phyloP scores from a whole-genome alignment of 192 early-diverging fungal genomes.

The Mortierella claussenii region DNA sequence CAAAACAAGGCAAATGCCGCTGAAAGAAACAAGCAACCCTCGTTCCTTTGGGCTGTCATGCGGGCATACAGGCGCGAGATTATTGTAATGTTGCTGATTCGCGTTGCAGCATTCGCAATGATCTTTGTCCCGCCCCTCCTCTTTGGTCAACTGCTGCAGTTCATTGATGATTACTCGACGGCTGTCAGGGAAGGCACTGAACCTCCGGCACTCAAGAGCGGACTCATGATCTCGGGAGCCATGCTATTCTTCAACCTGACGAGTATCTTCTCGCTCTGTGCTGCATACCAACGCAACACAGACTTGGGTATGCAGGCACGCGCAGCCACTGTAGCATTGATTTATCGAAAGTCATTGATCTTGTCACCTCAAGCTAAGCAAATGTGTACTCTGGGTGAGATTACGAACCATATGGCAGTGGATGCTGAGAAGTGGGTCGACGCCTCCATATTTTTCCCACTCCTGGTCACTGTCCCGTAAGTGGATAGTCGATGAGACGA shows the following conservation, averaged over 20 bases:
- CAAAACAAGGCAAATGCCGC: not conserved
- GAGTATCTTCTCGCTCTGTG: not conserved
- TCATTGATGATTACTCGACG: slow-evolving; percentile 26
- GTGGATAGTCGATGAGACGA: slow-evolving; percentile 7
- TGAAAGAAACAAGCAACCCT: slow-evolving; percentile 1
- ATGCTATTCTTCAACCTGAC: slow-evolving; percentile 22
- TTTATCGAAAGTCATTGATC: slow-evolving; percentile 60
- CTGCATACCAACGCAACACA: slow-evolving; percentile 24
- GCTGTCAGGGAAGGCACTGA: slow-evolving; percentile 3
- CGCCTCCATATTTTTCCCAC: slow-evolving; percentile 17
- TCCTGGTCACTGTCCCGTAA: slow-evolving; percentile 61
- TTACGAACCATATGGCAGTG: slow-evolving; percentile 71
- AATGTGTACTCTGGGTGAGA: slow-evolving; percentile 30
- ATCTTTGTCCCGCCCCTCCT: slow-evolving; percentile 26
- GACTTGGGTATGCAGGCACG: slow-evolving; percentile 74
- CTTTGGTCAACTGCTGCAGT: slow-evolving; percentile 26
- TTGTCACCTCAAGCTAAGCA: slow-evolving; percentile 68
- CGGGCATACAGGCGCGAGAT: slow-evolving; percentile 10
- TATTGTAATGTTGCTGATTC: not conserved
- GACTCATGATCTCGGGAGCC: slow-evolving; percentile 19
- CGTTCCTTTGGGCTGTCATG: slow-evolving; percentile 28
- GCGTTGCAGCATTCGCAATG: not conserved
- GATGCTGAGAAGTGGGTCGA: slow-evolving; percentile 72
- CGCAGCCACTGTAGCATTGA: slow-evolving; percentile 75
- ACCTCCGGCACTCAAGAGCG: slow-evolving; percentile 8